Base-by-base conservation (phyloP, 169 alveolate genomes). In the Blepharisma undulans region DNA sequence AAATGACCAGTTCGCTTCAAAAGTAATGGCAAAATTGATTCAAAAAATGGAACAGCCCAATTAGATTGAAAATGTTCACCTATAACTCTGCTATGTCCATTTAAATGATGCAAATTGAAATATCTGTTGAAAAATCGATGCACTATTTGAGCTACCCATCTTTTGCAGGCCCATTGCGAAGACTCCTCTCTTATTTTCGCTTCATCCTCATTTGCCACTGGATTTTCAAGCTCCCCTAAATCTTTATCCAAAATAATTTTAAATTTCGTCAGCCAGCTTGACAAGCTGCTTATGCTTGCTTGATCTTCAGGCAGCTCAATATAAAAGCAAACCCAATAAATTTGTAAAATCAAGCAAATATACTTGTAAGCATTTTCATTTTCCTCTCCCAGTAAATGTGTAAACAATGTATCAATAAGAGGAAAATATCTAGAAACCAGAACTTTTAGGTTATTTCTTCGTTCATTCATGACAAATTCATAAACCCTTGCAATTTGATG, bases 261-360 rank as follows among this genome's bases (percentile, higher is more conserved):
- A 10, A 86, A 66, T 27, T 72, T 59, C 10, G 7, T 12, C 8
- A 72, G 72, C 84, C 91, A 86, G 22, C 59, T 5, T 8, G 19
- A 18, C 25, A 86, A 71, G 18, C 19, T 7, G 22, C 8, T 22
- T 2, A 16, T 85, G 5, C 59, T 34, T 8, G 76, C n/a, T 8
- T 36, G 76, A 10, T 30, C 76, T 82, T 22, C 32, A 8, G 36
- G 76, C 16, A 36, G 59, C 22, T 86, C 91, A 25, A 86, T 60
- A 32, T 86, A 86, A 22, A 72, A 71, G 29, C 91, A 66, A 86
- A n/a, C 84, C 91, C 91, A 86, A 25, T 21, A 86, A 6, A 86
- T 86, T 22, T 86, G 91, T 6, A 86, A 72, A 2, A 86, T 86
- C 18, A 86, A 22, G 14, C 16, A 61, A 16, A 86, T 66, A 10